Conservation (phyloP, 78 protist species). For the Dictyostelium purpureum region DNA sequence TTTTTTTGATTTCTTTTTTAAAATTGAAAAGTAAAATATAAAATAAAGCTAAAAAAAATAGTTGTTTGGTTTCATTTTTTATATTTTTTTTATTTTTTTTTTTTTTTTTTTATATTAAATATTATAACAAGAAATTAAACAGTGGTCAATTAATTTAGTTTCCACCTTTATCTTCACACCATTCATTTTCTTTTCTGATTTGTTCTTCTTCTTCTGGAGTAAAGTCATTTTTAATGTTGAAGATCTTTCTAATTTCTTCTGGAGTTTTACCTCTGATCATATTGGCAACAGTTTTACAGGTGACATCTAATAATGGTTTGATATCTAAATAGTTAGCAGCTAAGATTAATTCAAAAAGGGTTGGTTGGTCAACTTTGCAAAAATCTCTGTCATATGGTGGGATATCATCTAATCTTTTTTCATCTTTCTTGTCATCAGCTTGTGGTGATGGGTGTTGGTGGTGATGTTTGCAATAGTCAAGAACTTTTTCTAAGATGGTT, state of each 20-base stretch:
- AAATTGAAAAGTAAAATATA: too few relatives aligned
- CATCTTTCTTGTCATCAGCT: slow-evolving; percentile 78
- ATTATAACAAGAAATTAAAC: neutral
- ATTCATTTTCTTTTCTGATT: slow-evolving; percentile 96
- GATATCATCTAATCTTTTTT: slow-evolving; percentile 74
- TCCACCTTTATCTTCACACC: slow-evolving; percentile 94
- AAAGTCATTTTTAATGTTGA: slow-evolving; percentile 92
- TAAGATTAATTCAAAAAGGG: slow-evolving; percentile 91
- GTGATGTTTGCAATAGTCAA: slow-evolving; percentile 89
- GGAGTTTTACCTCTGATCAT: slow-evolving; percentile 97
- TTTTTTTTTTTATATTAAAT: neutral
- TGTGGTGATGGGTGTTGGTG: slow-evolving; percentile 80
- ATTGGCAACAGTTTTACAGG: slow-evolving; percentile 95
- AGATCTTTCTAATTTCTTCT: slow-evolving; percentile 95
- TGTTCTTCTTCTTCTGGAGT: slow-evolving; percentile 98
- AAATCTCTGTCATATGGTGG: slow-evolving; percentile 89
- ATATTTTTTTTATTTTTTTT: too few relatives aligned
- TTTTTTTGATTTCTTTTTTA: too few relatives aligned
- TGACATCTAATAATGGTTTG: slow-evolving; percentile 95
- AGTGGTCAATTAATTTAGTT: slow-evolving; percentile 46
- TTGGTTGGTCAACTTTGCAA: slow-evolving; percentile 89
- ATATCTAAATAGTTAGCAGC: slow-evolving; percentile 98
- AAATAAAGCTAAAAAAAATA: too few relatives aligned
- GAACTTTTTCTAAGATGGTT: slow-evolving; percentile 85
- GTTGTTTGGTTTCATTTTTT: too few relatives aligned